Base-by-base conservation (phyloP, 345 rosid species). In the Ailanthus altissimus region DNA sequence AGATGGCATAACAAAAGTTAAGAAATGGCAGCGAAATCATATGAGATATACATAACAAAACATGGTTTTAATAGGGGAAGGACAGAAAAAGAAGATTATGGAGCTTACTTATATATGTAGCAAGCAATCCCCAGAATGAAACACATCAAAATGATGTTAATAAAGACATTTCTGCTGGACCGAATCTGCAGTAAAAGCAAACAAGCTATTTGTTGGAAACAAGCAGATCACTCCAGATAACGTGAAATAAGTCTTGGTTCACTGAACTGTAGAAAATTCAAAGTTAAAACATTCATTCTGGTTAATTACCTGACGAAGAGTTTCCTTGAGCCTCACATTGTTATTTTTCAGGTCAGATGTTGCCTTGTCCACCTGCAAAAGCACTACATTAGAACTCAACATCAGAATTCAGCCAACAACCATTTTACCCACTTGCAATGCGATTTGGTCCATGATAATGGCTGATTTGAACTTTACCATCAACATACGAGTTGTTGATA, bases 291-390 rank as follows among this genome's bases (percentile, higher is more conserved):
- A 63, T 51, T 45, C 75, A 78, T 62, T 43, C 57, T 71, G 58
- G 23, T 78, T 53, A 70, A 46, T 86, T 80, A 93, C 97, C 91
- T 90, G 13, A 25, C 66, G 66, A 75, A 94, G 81, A 67, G 90
- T 90, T 81, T 94, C 56, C 92, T 92, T 94, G 72, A 94, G 92
- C 80, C 92, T 86, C 75, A 87, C 89, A 79, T 92, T 93, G 51
- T 88, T 90, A 78, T 86, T 94, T 83, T 77, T 88, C 42, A 94
- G 79, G 65, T 90, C 98, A 26, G 89, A 81, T 77, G 89, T 74
- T 78, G 92, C 88, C 80, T 78, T 86, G 82, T 93, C 96, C 50
- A 90, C 97, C 98, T 94, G 82, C 26, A 75, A 68, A 67, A 77
- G 60, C 70, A 75, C 68, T 59, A 64, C 66, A 60, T 73, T 36